These are phyloP conservation scores for Massospora cicadina DNA, from an alignment of 371 early-diverging fungal genomes.

Conservation along the genomic window DNA sequence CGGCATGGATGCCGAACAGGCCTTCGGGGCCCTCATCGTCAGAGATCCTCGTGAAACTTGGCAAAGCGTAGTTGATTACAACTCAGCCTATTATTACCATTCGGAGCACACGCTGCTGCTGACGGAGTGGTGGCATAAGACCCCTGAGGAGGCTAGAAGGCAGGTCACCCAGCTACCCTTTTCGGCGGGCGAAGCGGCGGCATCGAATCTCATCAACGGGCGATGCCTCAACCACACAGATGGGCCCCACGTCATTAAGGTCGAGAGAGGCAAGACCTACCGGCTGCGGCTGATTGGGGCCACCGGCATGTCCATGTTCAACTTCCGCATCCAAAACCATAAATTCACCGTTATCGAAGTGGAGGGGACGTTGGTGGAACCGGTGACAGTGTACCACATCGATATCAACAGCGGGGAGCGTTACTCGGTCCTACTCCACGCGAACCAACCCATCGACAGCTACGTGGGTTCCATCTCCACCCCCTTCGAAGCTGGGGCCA, in stretches of 20 bases:
- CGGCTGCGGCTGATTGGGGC: constrained; percentile 9
- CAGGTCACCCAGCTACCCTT: constrained; percentile 17
- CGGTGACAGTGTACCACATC: constrained; percentile 8
- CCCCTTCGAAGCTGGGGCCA: neutral
- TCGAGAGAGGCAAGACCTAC: constrained; percentile 7
- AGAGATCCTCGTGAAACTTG: neutral
- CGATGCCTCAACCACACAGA: constrained; percentile 9
- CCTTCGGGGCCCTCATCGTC: constrained; percentile 4
- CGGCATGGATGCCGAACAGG: constrained; percentile 10
- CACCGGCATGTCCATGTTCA: constrained; percentile 14
- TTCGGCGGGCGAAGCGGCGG: constrained; percentile 17
- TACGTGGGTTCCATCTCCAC: constrained; percentile 16
- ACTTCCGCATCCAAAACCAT: constrained; percentile 21
- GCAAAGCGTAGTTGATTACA: neutral
- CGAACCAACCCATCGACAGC: constrained; percentile 19
- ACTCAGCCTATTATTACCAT: constrained; percentile 17
- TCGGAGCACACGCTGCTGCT: constrained; percentile 23
- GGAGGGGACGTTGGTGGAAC: constrained; percentile 10
- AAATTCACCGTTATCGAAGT: constrained; percentile 18
- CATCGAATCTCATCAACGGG: constrained; percentile 26
- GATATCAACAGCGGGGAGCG: constrained; percentile 21
- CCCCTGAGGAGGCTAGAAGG: constrained; percentile 11
- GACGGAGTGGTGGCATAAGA: constrained; percentile 26
- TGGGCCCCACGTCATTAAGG: constrained; percentile 2
- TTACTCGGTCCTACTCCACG: constrained; percentile 20